phyloP scores from a whole-genome alignment of 306 rosid genomes.

The Cicer cuneatum region DNA sequence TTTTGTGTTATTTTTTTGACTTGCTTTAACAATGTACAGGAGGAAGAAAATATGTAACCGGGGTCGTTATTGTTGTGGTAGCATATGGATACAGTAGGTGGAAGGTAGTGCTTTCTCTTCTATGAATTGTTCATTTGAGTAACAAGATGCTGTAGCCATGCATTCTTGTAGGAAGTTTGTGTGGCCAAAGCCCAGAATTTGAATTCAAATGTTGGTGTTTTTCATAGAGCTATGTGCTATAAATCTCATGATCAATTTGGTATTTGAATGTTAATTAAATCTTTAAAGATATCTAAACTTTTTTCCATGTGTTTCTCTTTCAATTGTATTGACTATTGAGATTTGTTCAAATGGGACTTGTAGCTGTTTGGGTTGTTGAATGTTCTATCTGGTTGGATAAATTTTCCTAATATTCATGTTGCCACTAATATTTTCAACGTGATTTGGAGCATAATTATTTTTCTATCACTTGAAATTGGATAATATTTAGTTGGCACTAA shows the following conservation, averaged over 20 bases:
- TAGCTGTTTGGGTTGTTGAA: slow-evolving; percentile 32
- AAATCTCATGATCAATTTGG: slow-evolving; percentile 13
- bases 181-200: neutral
- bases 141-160: slow-evolving; percentile 35
- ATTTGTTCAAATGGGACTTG: slow-evolving; percentile 14
- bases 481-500: slow-evolving; percentile 21
- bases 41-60: slow-evolving; percentile 63
- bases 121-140: slow-evolving; percentile 27
- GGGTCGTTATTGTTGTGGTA: slow-evolving; percentile 66
- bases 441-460: neutral
- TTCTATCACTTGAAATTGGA: neutral
- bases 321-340: neutral
- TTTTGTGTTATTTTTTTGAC: slow-evolving; percentile 41
- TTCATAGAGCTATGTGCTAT: neutral
- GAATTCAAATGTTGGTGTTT: slow-evolving; percentile 16
- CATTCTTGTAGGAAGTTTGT: slow-evolving; percentile 28
- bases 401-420: slow-evolving; percentile 23
- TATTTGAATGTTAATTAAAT: neutral
- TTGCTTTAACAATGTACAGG: slow-evolving; percentile 57
- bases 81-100: slow-evolving; percentile 93
- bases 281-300: slow-evolving; percentile 8
- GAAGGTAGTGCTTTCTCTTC: slow-evolving; percentile 70
- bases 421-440: slow-evolving; percentile 5
- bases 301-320: neutral
- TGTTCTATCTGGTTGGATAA: slow-evolving; percentile 17